A percentile compares a stretch with the other conserved stretches of the same genome.
Evolutionary conservation across 1,139 yeast species (phyloP).

Genomic region (Debaryomyces udenii): DNA sequence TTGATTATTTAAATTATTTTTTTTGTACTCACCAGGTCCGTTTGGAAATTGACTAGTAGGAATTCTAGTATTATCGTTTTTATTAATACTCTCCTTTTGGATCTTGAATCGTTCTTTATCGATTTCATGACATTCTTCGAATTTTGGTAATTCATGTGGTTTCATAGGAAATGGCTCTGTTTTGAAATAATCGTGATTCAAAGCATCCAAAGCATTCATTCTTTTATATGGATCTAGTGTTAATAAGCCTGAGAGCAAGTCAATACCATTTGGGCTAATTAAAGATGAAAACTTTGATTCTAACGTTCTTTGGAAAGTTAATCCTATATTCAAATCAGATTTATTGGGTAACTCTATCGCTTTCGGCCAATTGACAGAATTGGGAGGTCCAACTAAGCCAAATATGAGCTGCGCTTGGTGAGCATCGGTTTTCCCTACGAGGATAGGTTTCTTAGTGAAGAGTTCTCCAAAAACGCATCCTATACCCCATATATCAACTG

Average conservation of each 20-base stretch:
- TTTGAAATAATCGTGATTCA: slow-evolving; percentile 68
- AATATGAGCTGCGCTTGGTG: slow-evolving; percentile 89
- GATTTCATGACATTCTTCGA: slow-evolving; percentile 88
- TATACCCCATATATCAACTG: slow-evolving; percentile 96
- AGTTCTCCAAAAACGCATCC: slow-evolving; percentile 97
- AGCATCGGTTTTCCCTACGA: slow-evolving; percentile 84
- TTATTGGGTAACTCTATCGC: slow-evolving; percentile 66
- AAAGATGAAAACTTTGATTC: slow-evolving; percentile 44
- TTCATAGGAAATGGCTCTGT: slow-evolving; percentile 63
- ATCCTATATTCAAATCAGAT: slow-evolving; percentile 43
- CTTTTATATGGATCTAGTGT: slow-evolving; percentile 71
- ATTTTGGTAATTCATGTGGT: slow-evolving; percentile 62
- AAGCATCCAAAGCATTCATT: slow-evolving; percentile 77
- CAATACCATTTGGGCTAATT: slow-evolving; percentile 37
- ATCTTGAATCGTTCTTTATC: slow-evolving; percentile 66
- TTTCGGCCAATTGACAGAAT: slow-evolving; percentile 63
- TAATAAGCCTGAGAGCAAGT: slow-evolving; percentile 57
- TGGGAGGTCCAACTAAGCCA: slow-evolving; percentile 81
- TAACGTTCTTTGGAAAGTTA: slow-evolving; percentile 56
- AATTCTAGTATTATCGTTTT: not conserved
- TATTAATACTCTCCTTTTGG: slow-evolving; percentile 14
- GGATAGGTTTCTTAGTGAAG: slow-evolving; percentile 77
- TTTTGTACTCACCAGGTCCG: slow-evolving; percentile 3
- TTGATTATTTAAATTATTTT: not conserved
- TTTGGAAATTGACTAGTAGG: slow-evolving; percentile 3